Conservation (phyloP, 108 stramenopile species). For the Cyclotella distinguenda region DNA sequence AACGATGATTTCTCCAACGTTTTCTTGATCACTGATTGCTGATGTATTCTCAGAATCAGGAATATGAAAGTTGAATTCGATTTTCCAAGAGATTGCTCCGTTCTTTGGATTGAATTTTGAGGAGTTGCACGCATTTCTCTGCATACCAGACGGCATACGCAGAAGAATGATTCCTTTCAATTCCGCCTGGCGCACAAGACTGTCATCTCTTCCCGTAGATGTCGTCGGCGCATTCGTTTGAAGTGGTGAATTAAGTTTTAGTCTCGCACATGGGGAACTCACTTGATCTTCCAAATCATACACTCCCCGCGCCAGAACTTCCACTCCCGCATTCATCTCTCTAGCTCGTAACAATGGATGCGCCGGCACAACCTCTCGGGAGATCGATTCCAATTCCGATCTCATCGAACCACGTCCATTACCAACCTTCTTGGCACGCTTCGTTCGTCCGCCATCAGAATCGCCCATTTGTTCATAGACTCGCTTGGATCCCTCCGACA, state of each 20-base stretch:
- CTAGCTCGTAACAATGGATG: constrained; percentile 35
- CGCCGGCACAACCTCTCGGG: constrained; percentile 5
- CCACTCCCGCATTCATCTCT: constrained; percentile 14
- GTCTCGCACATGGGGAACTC: too few relatives aligned
- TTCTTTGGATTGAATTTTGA: constrained; percentile 50
- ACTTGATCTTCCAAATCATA: constrained; percentile 10
- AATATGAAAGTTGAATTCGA: constrained; percentile 35
- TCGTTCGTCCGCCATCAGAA: background rate
- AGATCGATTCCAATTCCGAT: constrained; percentile 13
- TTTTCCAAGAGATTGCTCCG: constrained; percentile 39
- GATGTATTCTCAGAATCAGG: background rate
- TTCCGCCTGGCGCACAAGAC: constrained; percentile 57
- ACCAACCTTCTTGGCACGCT: constrained; percentile 6
- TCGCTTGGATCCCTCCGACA: constrained; percentile 48
- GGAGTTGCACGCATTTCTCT: constrained; percentile 60
- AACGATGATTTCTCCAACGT: background rate
- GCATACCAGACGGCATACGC: constrained; percentile 72
- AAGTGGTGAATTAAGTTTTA: too few relatives aligned
- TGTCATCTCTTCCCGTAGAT: constrained; percentile 20
- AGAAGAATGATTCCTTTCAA: constrained; percentile 54
- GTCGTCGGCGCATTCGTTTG: constrained; percentile 4
- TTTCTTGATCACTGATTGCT: constrained; percentile 26
- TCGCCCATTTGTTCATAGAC: constrained; percentile 11
- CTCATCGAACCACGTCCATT: background rate
- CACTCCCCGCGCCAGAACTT: constrained; percentile 24